Evolutionary conservation across 2,329 filamentous ascomycete genomes (phyloP).

Genomic region (Ceratocystis ficicola): DNA sequence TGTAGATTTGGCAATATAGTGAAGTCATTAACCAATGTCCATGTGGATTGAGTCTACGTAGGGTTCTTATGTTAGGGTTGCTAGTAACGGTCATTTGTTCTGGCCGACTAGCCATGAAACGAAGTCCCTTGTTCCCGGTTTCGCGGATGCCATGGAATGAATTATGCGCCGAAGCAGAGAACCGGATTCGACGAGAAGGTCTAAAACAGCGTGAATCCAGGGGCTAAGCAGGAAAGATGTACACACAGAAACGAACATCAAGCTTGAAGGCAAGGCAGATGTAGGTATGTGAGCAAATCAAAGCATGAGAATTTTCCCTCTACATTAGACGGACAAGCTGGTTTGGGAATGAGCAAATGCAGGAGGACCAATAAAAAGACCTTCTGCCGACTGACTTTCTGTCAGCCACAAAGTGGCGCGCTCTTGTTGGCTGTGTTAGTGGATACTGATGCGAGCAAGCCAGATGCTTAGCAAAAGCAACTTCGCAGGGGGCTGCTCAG

Average conservation of each 20-base stretch:
- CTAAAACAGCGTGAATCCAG: conserved; percentile 2
- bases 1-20: too few relatives aligned
- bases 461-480: not conserved
- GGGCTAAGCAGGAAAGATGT: not conserved
- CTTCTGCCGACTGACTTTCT: too few relatives aligned
- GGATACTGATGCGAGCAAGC: not conserved
- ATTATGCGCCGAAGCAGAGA: conserved; percentile 3
- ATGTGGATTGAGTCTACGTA: too few relatives aligned
- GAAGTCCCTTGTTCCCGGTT: not conserved
- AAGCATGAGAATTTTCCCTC: not conserved
- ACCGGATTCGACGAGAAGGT: not conserved
- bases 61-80: not conserved
- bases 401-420: not conserved
- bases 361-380: too few relatives aligned
- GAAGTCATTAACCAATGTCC: too few relatives aligned
- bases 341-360: too few relatives aligned
- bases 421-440: not conserved
- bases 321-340: not conserved
- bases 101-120: not conserved
- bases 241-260: not conserved
- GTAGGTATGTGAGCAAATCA: not conserved
- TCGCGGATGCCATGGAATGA: conserved; percentile 4
- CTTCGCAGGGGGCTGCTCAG: not conserved
- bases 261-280: not conserved
- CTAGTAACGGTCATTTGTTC: not conserved